Base-by-base conservation (phyloP, 352 stramenopile genomes). In the Globisporangium emineosum region DNA sequence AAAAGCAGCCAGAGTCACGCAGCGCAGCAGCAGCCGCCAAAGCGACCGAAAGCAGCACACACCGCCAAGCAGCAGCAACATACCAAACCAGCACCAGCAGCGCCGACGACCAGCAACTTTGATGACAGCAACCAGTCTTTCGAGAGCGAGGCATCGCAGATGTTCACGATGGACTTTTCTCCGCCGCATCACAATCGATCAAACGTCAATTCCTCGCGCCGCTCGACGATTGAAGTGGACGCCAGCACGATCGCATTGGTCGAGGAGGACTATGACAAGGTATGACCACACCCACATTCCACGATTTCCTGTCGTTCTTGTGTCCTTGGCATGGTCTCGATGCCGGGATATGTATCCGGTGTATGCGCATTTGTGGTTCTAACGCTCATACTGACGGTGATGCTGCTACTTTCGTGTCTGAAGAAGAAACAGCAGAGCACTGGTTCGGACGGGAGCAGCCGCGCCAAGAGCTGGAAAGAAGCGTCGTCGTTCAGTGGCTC, bases 41-140 rank as follows among this genome's bases (percentile, higher is more conserved):
- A 66, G 45, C 65, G 68, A 30, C 60, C 69, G 58, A 71, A 69
- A 55, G 68, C 63, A 15, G 62, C 68, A 7, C 63, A 78, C 40
- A 17, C 40, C 61, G 19, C 59, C 69, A 59, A 76, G 62, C 53
- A 73, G 64, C 43, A 64, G 71, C 40, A 57, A 59, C 27, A 73
- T 23, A 33, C 23, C 35, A 33, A 47, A n/a, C 17, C 17, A 21
- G 7, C 23, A 33, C 23, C 35, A 35, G 13, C 40, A 47, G 40
- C 40, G n/a, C 15, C 50, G 21, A 19, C n/a, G n/a, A n/a, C n/a
- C 7, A 35, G 12, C 12, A 27, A 6, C 21, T 37, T 47, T 51
- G 37, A 61, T 5, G 56, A 60, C 6, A 49, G 32, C 21, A 63
- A 51, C 49, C 78, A 79, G 50, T 57, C 64, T 1, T 61, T 59